Evolutionary conservation across 2,329 filamentous ascomycete genomes (phyloP).

Genomic region (Achaetomium macrosporum): DNA sequence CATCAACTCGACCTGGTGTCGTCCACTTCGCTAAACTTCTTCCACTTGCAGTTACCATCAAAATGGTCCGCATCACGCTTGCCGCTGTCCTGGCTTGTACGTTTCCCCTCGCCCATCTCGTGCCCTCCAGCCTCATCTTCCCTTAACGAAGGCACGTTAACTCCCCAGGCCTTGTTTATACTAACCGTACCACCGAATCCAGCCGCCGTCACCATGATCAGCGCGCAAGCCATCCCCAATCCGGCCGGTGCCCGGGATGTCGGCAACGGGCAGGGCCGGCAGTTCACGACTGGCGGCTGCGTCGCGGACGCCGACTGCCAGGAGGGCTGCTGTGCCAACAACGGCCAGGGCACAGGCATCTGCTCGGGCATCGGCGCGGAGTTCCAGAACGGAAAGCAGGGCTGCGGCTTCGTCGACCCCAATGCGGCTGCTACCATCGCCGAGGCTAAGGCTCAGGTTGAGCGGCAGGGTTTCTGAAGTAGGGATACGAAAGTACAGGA

Average conservation of each 20-base stretch:
- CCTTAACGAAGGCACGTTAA: no score
- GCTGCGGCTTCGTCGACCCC: slow-evolving; percentile 31
- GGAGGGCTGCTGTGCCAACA: slow-evolving; percentile 28
- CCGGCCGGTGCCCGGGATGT: slow-evolving; percentile 30
- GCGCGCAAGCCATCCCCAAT: slow-evolving; percentile 28
- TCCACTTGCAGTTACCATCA: no score
- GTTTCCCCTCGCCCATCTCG: no score
- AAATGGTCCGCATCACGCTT: no score
- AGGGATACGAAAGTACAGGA: no score
- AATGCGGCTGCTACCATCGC: slow-evolving; percentile 28
- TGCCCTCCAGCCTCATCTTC: no score
- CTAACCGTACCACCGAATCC: no score
- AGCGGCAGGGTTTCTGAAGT: slow-evolving; percentile 28
- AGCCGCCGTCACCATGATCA: slow-evolving; percentile 24
- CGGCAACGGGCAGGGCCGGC: slow-evolving; percentile 25
- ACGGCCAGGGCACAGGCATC: slow-evolving; percentile 26
- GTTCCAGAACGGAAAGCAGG: slow-evolving; percentile 32
- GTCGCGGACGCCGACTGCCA: slow-evolving; percentile 29
- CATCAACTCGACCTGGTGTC: no score
- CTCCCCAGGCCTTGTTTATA: no score
- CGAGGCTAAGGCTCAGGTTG: slow-evolving; percentile 29
- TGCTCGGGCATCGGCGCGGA: slow-evolving; percentile 30
- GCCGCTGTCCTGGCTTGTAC: no score
- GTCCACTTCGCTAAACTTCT: no score
- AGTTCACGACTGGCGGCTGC: slow-evolving; percentile 33